Evolutionary conservation across 768 basidiomycete species (phyloP), one percentile per base, ranked within the genome.

Genomic region (Mycena leptocephala): DNA sequence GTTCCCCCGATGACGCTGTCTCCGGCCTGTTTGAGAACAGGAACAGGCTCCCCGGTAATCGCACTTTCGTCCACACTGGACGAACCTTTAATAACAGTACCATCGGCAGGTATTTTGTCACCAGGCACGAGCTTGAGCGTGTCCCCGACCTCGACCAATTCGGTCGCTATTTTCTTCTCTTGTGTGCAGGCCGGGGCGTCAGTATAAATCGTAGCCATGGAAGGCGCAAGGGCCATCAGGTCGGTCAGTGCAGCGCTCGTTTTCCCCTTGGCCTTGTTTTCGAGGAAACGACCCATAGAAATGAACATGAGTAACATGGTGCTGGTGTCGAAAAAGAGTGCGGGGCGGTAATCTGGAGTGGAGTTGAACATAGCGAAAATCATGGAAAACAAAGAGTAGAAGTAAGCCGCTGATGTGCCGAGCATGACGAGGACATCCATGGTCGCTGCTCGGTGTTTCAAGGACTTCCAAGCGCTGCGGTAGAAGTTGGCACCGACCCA

Each of bases 281-380:
- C 98, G 62, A 99, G 90, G 86, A 94, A 98, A 30, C 98, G 93
- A 6, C 98, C 98, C 18, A 99, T 91, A 3, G 96, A 97, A 80
- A 99, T 95, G 83, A 99, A 99, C 87, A 94, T 95, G 90, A 99
- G 94, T 76, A 99, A 88, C 98, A 99, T 99, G 24, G 98, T 98
- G 81, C 96, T 98, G 2, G 98, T 99, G 86, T 99, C 98, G 87
- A 99, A 99, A 86, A 99, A 99, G 56, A 97, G 90, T 82, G 94
- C 91, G 2, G 98, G 98, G 24, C 92, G 93, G 82, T 90, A 96
- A 53, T 89, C 89, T 0, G 93, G 89, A 13, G 94, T 91, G 6
- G 88, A 84, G 80, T 93, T 92, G 84, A 94, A 89, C 5, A 89
- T 82, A 8, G 96, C 94, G 63, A 87, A 86, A 75, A 95, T 55